phyloP scores from a whole-genome alignment of 495 filamentous ascomycete genomes.

The Glutinoglossum americanum region DNA sequence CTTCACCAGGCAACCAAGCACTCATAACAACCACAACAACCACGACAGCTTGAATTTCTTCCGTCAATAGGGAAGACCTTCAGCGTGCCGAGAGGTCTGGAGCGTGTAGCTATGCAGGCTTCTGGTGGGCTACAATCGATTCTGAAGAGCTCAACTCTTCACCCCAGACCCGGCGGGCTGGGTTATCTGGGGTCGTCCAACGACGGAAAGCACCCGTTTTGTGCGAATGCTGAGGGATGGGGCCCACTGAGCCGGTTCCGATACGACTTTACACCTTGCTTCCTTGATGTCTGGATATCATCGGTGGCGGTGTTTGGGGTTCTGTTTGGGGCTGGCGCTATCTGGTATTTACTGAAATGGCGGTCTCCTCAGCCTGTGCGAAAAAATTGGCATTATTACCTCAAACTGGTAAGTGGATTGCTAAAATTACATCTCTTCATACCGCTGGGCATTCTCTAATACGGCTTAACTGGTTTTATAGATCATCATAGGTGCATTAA shows the following conservation, averaged over 20 bases:
- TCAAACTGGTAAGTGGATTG: slow-evolving; percentile 48
- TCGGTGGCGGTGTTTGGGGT: slow-evolving; percentile 57
- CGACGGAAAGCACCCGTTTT: slow-evolving; percentile 38
- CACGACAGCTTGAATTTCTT: not conserved
- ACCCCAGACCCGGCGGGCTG: not conserved
- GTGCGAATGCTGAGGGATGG: slow-evolving; percentile 81
- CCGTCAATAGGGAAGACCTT: not conserved
- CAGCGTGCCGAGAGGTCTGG: not conserved
- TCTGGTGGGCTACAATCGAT: not conserved
- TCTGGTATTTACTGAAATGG: slow-evolving; percentile 55
- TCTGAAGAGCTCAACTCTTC: not conserved
- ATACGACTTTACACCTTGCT: slow-evolving; percentile 93
- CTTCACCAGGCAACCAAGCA: not conserved
- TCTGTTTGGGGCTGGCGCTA: slow-evolving; percentile 48
- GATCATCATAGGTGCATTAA: slow-evolving; percentile 47
- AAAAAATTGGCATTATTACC: slow-evolving; percentile 91
- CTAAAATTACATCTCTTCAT: not conserved
- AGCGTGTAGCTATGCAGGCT: not conserved
- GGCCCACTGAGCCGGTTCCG: slow-evolving; percentile 65
- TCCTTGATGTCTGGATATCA: slow-evolving; percentile 69
- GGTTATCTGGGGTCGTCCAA: slow-evolving; percentile 14
- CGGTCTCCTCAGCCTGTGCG: slow-evolving; percentile 35
- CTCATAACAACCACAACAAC: not conserved
- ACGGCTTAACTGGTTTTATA: slow-evolving; percentile 18
- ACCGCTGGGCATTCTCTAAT: slow-evolving; percentile 8